These are phyloP conservation scores for Auriscalpium orientale DNA, from an alignment of 768 basidiomycete species.

Conservation along the genomic window DNA sequence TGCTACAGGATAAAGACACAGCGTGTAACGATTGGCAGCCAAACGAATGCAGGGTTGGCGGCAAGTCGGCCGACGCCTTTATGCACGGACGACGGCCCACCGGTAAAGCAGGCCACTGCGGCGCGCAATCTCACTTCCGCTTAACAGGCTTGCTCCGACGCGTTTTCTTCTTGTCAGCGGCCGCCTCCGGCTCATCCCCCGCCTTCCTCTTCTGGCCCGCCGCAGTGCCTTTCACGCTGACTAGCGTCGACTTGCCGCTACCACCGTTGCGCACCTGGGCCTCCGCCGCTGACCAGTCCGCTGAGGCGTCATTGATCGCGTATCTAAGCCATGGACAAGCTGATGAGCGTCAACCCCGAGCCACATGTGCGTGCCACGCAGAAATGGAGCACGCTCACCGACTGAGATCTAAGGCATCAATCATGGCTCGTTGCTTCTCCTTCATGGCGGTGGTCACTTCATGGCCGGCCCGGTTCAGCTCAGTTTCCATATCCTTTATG, in stretches of 20 bases:
- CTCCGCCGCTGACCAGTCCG: slow-evolving; percentile 74
- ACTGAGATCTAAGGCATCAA: slow-evolving; percentile 79
- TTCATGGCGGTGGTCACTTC: slow-evolving; percentile 44
- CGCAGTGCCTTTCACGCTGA: slow-evolving; percentile 59
- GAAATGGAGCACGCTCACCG: slow-evolving; percentile 50
- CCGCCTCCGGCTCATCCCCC: slow-evolving; percentile 29
- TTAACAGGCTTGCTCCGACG: slow-evolving; percentile 42
- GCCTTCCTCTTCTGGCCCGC: slow-evolving; percentile 54
- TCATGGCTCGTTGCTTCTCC: slow-evolving; percentile 80
- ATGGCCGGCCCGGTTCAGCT: slow-evolving; percentile 57
- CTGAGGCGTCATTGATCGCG: slow-evolving; percentile 60
- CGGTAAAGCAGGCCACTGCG: no score
- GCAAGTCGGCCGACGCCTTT: no score
- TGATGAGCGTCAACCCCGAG: not conserved
- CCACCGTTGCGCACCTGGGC: slow-evolving; percentile 51
- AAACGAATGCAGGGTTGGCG: no score
- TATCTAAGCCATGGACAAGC: slow-evolving; percentile 36
- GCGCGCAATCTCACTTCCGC: slow-evolving; percentile 15
- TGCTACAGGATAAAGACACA: no score
- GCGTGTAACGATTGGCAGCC: no score
- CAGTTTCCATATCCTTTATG: slow-evolving; percentile 22
- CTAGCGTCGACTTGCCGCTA: slow-evolving; percentile 53
- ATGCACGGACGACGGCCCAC: no score
- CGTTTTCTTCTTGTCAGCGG: slow-evolving; percentile 31
- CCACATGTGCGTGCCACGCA: not conserved